Evolutionary conservation across 2,329 filamentous ascomycete genomes (phyloP).

Genomic region (Claviceps sp.): DNA sequence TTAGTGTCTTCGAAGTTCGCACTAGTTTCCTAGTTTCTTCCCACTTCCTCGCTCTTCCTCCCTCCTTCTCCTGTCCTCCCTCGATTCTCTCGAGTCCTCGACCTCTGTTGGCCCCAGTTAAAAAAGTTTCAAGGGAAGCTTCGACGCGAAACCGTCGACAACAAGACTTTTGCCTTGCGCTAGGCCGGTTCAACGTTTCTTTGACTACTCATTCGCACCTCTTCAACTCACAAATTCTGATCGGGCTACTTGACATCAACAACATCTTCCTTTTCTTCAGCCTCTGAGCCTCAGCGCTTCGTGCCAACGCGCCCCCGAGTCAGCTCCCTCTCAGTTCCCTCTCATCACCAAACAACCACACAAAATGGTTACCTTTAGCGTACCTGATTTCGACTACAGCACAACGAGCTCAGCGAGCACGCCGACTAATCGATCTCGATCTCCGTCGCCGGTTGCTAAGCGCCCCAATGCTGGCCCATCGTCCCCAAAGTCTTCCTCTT

Average conservation of each 20-base stretch:
- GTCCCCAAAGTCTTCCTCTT: conserved; percentile 15
- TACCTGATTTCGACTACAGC: conserved; percentile 21
- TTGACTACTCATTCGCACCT: not conserved
- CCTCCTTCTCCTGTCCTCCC: too few relatives aligned
- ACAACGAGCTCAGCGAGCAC: conserved; percentile 20
- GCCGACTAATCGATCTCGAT: conserved; percentile 20
- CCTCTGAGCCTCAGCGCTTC: not conserved
- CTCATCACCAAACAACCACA: not conserved
- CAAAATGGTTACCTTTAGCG: conserved; percentile 25
- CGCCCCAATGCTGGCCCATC: conserved; percentile 26
- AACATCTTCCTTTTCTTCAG: not conserved
- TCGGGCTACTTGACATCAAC: not conserved
- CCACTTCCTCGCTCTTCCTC: too few relatives aligned
- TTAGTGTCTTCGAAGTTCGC: too few relatives aligned
- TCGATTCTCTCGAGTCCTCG: too few relatives aligned
- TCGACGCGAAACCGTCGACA: too few relatives aligned
- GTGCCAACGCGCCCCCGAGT: not conserved
- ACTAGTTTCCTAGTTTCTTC: too few relatives aligned
- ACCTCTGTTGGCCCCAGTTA: too few relatives aligned
- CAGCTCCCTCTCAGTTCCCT: too few relatives aligned
- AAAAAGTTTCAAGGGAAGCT: too few relatives aligned
- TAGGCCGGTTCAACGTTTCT: too few relatives aligned
- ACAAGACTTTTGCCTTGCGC: too few relatives aligned
- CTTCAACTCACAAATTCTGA: not conserved
- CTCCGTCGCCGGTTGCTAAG: conserved; percentile 30